Percentiles rank a stretch among this genome's conserved stretches.
Conservation (phyloP, 2,329 filamentous ascomycete genomes). For the Aspergillus sergii region DNA sequence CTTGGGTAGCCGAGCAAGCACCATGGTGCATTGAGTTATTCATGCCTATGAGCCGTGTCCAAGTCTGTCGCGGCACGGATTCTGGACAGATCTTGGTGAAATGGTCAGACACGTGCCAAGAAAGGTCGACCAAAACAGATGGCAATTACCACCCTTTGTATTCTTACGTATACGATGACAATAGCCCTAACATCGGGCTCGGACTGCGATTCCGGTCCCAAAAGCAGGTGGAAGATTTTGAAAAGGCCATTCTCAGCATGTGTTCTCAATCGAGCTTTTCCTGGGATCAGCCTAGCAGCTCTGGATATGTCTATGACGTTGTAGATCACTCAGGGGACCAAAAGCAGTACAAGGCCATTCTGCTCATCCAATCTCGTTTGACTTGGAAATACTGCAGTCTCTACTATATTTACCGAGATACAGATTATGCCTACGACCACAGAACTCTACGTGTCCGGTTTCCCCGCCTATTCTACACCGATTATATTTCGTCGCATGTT, state of each 20-base stretch:
- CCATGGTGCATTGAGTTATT: conserved; percentile 33
- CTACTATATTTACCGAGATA: conserved; percentile 33
- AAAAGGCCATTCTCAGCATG: conserved; percentile 28
- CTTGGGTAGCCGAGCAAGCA: conserved; percentile 28
- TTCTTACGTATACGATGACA: conserved; percentile 34
- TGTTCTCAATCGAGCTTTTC: conserved; percentile 25
- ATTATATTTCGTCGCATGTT: conserved; percentile 35
- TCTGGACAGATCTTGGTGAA: conserved; percentile 28
- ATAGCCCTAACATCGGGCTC: conserved; percentile 32
- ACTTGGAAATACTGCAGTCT: conserved; percentile 31
- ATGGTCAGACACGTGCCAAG: conserved; percentile 37
- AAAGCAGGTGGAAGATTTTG: conserved; percentile 29
- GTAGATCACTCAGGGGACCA: conserved; percentile 29
- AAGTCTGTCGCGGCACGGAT: conserved; percentile 26
- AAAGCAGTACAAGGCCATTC: conserved; percentile 35
- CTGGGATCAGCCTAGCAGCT: conserved; percentile 27
- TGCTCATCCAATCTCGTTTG: conserved; percentile 21
- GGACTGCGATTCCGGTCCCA: conserved; percentile 27
- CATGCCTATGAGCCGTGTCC: conserved; percentile 33
- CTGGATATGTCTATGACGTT: conserved; percentile 31
- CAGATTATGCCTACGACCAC: conserved; percentile 31
- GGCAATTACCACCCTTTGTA: conserved; percentile 33
- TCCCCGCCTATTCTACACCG: conserved; percentile 27
- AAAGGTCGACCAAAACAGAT: conserved; percentile 29
- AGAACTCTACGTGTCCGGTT: conserved; percentile 28